Evolutionary conservation across 345 rosid genomes (phyloP).

Genomic region (Corymbia maculata): DNA sequence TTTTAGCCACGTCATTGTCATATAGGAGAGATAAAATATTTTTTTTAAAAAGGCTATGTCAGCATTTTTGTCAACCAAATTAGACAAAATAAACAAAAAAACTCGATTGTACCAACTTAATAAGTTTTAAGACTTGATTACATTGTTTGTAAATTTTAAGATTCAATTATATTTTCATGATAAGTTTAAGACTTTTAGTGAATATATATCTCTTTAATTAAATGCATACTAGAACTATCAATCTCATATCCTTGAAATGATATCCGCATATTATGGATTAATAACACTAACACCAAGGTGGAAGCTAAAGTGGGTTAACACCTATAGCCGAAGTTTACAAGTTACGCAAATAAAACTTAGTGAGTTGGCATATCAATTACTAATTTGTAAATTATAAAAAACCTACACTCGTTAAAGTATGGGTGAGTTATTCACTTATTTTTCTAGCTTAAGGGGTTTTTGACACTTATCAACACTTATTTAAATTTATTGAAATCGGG

Average conservation of each 20-base stretch:
- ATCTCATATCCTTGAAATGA: not conserved
- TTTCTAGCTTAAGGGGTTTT: not conserved
- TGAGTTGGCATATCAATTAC: not conserved
- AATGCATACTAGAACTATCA: not conserved
- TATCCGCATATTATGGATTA: not conserved
- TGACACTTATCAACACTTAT: not conserved
- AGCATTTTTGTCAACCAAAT: too few species aligned
- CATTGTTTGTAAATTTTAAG: too few species aligned
- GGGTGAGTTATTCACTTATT: not conserved
- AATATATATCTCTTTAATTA: too few species aligned
- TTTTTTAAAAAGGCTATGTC: too few species aligned
- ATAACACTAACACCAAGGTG: not conserved
- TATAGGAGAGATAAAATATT: too few species aligned
- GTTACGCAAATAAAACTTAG: not conserved
- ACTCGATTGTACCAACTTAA: too few species aligned
- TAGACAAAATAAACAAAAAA: too few species aligned
- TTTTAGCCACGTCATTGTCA: too few species aligned
- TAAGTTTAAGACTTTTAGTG: too few species aligned
- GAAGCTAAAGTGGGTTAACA: not conserved
- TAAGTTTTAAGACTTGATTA: too few species aligned
- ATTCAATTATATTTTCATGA: too few species aligned
- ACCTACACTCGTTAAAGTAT: not conserved
- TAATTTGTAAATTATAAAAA: too few species aligned
- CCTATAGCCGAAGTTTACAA: not conserved
- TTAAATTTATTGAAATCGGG: not conserved